Evolutionary conservation across 2,329 filamentous ascomycete genomes (phyloP).

Genomic region (Aspergillus sp.): DNA sequence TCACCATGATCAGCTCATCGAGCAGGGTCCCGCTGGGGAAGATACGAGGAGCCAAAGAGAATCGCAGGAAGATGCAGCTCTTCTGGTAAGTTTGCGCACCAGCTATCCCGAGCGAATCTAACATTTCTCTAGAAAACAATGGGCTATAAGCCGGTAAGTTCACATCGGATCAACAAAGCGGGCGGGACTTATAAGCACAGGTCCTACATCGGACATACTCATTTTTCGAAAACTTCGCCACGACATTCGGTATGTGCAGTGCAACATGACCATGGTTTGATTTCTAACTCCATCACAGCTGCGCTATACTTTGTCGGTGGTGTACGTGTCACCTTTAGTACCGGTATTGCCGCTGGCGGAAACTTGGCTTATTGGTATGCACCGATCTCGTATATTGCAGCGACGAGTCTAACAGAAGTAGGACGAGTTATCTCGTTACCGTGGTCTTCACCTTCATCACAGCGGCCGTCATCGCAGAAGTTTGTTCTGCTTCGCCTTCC

Average conservation of each 20-base stretch:
- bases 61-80: conserved; percentile 36
- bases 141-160: conserved; percentile 55
- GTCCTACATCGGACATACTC: conserved; percentile 59
- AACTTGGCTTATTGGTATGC: conserved; percentile 60
- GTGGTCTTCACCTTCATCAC: conserved; percentile 62
- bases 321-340: conserved; percentile 62
- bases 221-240: conserved; percentile 59
- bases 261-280: conserved; percentile 28
- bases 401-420: conserved; percentile 20
- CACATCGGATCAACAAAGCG: not conserved
- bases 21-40: conserved; percentile 25
- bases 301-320: conserved; percentile 63
- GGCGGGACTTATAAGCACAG: conserved; percentile 33
- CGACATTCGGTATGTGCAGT: conserved; percentile 53
- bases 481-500: conserved; percentile 59
- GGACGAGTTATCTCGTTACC: conserved; percentile 61
- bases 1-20: conserved; percentile 22
- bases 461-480: conserved; percentile 60
- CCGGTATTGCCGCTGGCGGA: conserved; percentile 61
- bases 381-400: not conserved
- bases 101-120: conserved; percentile 5
- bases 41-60: conserved; percentile 25
- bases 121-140: conserved; percentile 45
- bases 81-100: conserved; percentile 30
- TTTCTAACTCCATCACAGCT: conserved; percentile 39